A percentile compares a stretch with the other conserved stretches of the same genome.
Conservation (phyloP, 2,329 filamentous ascomycete genomes). For the Metarhizium guizhouense region DNA sequence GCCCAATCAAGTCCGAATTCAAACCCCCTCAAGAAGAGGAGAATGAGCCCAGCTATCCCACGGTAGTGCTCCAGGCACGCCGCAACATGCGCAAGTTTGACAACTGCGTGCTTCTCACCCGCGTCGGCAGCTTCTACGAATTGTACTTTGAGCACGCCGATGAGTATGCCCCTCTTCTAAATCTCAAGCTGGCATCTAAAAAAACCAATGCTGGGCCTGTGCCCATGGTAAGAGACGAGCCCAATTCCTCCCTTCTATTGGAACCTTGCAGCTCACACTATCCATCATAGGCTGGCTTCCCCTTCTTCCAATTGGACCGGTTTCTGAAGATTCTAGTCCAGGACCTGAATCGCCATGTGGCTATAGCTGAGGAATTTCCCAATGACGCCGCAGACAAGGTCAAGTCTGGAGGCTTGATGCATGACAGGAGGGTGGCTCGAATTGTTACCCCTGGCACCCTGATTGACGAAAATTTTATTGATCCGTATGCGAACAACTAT, state of each 20-base stretch:
- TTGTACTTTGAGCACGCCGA: constrained; percentile 95
- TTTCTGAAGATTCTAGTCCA: constrained; percentile 90
- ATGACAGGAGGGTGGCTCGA: constrained; percentile 75
- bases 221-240: constrained; percentile 58
- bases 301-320: constrained; percentile 83
- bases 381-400: constrained; percentile 61
- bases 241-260: neutral
- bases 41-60: constrained; percentile 58
- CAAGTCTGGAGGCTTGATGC: constrained; percentile 70
- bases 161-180: constrained; percentile 75
- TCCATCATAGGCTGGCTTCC: constrained; percentile 69
- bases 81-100: constrained; percentile 86
- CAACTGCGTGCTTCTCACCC: constrained; percentile 83
- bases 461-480: constrained; percentile 96
- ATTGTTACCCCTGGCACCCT: constrained; percentile 91
- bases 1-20: constrained; percentile 25
- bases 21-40: constrained; percentile 27
- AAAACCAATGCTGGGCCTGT: constrained; percentile 72
- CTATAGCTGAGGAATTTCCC: constrained; percentile 86
- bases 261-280: neutral
- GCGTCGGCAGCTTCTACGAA: constrained; percentile 95
- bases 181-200: constrained; percentile 76
- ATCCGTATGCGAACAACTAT: constrained; percentile 89
- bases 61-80: constrained; percentile 78
- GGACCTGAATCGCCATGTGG: constrained; percentile 83